These are phyloP conservation scores for Taxawa tesnikishii DNA, from an alignment of 2,329 filamentous ascomycete species.

Conservation along the genomic window DNA sequence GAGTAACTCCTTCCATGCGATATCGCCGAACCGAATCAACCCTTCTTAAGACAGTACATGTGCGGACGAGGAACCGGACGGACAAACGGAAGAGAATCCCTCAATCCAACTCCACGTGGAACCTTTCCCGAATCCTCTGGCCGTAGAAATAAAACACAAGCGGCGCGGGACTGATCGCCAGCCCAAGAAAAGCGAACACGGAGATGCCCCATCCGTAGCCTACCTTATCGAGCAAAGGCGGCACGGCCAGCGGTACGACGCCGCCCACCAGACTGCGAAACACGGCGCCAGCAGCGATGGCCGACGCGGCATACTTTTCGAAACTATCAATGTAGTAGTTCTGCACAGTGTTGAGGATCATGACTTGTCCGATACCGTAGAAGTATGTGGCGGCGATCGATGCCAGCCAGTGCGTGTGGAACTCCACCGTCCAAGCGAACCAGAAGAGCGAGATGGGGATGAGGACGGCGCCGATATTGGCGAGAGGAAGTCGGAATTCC, in stretches of 20 bases:
- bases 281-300: conserved; percentile 37
- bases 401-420: conserved; percentile 27
- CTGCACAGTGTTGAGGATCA: conserved; percentile 40
- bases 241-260: conserved; percentile 33
- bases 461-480: conserved; percentile 31
- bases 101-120: conserved; percentile 27
- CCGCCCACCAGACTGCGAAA: conserved; percentile 35
- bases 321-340: conserved; percentile 44
- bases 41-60: no score
- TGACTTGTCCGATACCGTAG: conserved; percentile 41
- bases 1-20: no score
- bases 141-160: conserved; percentile 38
- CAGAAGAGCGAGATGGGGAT: conserved; percentile 32
- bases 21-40: no score
- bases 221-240: conserved; percentile 28
- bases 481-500: conserved; percentile 32
- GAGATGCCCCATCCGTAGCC: conserved; percentile 40
- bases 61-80: no score
- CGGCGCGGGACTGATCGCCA: conserved; percentile 37
- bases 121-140: conserved; percentile 31
- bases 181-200: conserved; percentile 32
- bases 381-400: conserved; percentile 31
- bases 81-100: no score
- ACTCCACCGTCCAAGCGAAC: conserved; percentile 32
- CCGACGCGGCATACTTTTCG: conserved; percentile 36